Evolutionary conservation across 495 filamentous ascomycete species (phyloP), one percentile per base, ranked within the genome.

Genomic region (Annulohypoxylon stygium): DNA sequence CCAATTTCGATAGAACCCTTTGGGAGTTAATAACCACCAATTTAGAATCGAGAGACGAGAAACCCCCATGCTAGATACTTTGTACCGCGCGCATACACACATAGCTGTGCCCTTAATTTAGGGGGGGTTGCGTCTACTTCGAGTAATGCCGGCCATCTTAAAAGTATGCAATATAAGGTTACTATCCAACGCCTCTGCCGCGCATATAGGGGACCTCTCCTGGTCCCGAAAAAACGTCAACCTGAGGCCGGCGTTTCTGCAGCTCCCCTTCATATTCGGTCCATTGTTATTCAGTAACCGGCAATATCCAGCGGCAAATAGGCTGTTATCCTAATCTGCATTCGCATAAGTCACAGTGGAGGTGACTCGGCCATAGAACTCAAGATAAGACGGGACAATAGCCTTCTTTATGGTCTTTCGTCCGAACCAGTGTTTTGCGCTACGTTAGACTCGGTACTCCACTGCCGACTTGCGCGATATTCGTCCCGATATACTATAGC

Each of bases 221-320:
- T 64, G 33, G 30, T 25, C 39, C 41, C 41, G 36, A 50, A 50
- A 30, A 58, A 30, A 30, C 30, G 30, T 30, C 53, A 11, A 65
- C 51, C 34, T 18, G 45, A 65, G 20, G 48, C 37, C 41, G 60
- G 33, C 16, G 30, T 39, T 60, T 18, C 57, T 60, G 57, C 57
- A 60, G 36, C 37, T 62, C 57, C 59, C 45, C 33, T 63, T 45
- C 39, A 30, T 58, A 57, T 67, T 65, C 61, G 65, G 53, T 62
- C 58, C 16, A 50, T 36, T 63, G 34, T 59, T 55, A 25, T 64
- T 70, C 63, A 51, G 37, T 36, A 41, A 41, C 67, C 71, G 71
- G 71, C 41, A 74, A 69, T 74, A 70, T 74, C 36, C 51, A 50
- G 16, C 58, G 71, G 54, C 34, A 70, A 74, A 74, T 74, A 74